Percentiles rank a stretch among this genome's conserved stretches.
Evolutionary conservation across 2,329 filamentous ascomycete genomes (phyloP).

Genomic region (Colletotrichum spaethianum): DNA sequence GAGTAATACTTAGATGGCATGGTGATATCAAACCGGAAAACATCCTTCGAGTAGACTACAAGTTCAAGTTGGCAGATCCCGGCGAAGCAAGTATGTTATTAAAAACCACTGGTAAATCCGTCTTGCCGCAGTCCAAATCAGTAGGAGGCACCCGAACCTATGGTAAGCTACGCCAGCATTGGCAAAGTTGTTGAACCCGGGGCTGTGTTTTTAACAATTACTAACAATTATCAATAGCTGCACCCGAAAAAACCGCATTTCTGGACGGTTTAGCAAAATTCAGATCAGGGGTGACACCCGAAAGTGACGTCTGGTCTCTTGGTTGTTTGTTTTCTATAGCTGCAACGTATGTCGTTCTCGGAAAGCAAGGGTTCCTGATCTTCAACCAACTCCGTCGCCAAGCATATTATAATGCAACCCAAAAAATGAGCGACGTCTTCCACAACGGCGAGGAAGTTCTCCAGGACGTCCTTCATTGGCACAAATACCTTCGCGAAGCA

Average conservation of each 20-base stretch:
- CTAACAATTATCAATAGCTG: background rate
- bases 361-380: slow-evolving; percentile 34
- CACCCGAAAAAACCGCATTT: slow-evolving; percentile 10
- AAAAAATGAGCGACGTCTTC: background rate
- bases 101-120: background rate
- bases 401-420: too few species aligned
- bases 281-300: slow-evolving; percentile 45
- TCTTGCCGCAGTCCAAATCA: background rate
- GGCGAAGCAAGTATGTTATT: slow-evolving; percentile 48
- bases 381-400: slow-evolving; percentile 3
- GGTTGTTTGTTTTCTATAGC: slow-evolving; percentile 56
- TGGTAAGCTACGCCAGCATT: too few species aligned
- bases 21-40: slow-evolving; percentile 54
- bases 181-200: too few species aligned
- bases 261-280: background rate
- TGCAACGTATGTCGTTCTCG: slow-evolving; percentile 55
- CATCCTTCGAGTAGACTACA: slow-evolving; percentile 48
- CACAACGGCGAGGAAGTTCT: background rate
- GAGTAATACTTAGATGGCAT: too few species aligned
- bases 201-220: too few species aligned
- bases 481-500: slow-evolving; percentile 15
- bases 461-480: background rate
- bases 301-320: slow-evolving; percentile 57
- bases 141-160: slow-evolving; percentile 53
- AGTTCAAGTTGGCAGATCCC: slow-evolving; percentile 56